Evolutionary conservation across 768 basidiomycete genomes (phyloP), one percentile per base, ranked within the genome.

Genomic region (Lactarius tabidus): DNA sequence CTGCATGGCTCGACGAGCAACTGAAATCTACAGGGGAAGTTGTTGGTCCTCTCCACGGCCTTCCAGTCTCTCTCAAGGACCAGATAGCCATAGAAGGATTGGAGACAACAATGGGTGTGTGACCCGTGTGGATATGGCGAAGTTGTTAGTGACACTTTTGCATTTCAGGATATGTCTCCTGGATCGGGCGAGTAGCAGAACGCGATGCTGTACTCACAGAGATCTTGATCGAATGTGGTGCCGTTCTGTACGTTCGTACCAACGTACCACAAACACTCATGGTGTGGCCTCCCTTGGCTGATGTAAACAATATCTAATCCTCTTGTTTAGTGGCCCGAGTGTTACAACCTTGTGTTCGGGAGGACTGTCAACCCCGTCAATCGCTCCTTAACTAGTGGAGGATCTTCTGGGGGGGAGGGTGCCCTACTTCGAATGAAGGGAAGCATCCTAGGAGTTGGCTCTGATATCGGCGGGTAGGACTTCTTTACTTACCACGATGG

Each of bases 391-490:
- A 91, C 89, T 6, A 76, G 79, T 6, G 92, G 93, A 14, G 93
- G 93, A 1, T 93, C 91, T 0, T 90, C 88, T 3, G 93, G 93
- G 7, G 93, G 93, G 38, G 93, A 95, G 77, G 89, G 89, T 48
- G 90, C 92, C 1, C 80, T 95, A 8, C 70, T 93, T 51, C 86
- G 85, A 71, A 69, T 79, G 73, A 78, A 72, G 60, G 82, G 83
- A 38, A 77, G 77, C 38, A 76, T 78, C 2, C 51, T 84, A 66
- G 89, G 91, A 33, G 82, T 92, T 14, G 92, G 91, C 51, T 88
- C 91, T 29, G 92, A 93, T 72, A 84, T 93, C 64, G 89, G 88
- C 70, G 89, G 90, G 89, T 89, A 71, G 14, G 75, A 6, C 8
- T 35, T 6, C 28, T 72, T 18, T 28, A 53, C 20, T 17, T 28